Conservation (phyloP, 768 basidiomycete species). For the Lactifluus volemus region DNA sequence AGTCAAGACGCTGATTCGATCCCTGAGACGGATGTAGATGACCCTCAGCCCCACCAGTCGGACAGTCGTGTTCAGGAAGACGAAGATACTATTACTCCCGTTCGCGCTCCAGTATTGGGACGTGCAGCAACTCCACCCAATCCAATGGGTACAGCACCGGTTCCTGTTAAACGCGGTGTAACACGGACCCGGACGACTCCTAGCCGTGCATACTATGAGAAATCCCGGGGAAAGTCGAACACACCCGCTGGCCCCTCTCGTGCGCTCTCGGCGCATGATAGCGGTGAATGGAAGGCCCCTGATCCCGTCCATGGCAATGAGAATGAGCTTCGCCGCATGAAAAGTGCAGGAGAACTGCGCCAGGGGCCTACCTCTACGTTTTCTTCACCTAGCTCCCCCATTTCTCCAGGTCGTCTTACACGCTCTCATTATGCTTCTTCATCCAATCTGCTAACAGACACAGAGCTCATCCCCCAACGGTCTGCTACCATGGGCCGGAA, state of each 20-base stretch:
- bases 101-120: conserved; percentile 44
- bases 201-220: conserved; percentile 34
- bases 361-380: conserved; percentile 30
- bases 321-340: conserved; percentile 41
- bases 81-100: conserved; percentile 68
- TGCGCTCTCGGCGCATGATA: conserved; percentile 2
- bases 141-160: conserved; percentile 21
- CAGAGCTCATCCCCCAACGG: conserved; percentile 38
- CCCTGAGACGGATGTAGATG: conserved; percentile 46
- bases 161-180: conserved; percentile 25
- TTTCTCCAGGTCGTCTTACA: conserved; percentile 33
- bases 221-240: conserved; percentile 18
- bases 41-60: conserved; percentile 36
- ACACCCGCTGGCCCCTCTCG: conserved; percentile 2
- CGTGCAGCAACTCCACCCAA: conserved; percentile 45
- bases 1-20: conserved; percentile 37
- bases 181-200: conserved; percentile 69
- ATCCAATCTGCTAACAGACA: conserved; percentile 48
- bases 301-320: conserved; percentile 33
- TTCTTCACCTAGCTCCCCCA: conserved; percentile 23
- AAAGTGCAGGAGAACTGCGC: conserved; percentile 76
- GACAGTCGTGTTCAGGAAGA: conserved; percentile 43
- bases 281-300: conserved; percentile 22
- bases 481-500: conserved; percentile 61
- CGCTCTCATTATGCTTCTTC: conserved; percentile 54